Evolutionary conservation across 2,329 filamentous ascomycete species (phyloP), one percentile per base, ranked within the genome.

Genomic region (Aspergillus sp.): DNA sequence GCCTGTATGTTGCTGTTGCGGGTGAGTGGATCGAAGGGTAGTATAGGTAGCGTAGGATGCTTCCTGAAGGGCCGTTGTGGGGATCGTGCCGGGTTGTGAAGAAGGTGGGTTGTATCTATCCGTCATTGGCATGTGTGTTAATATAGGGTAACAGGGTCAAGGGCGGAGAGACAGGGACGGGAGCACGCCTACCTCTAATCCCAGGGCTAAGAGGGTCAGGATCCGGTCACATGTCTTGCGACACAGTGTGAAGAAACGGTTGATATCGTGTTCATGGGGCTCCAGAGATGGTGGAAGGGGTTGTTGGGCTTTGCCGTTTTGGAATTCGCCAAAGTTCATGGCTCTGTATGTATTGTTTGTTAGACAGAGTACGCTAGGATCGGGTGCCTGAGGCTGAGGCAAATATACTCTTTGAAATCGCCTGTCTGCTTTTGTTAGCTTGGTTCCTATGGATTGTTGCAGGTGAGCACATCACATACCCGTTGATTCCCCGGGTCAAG

Each of bases 261-360:
- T 71, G 50, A 95, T 74, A 12, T 82, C 74, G 5, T 72, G 57
- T 58, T 86, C 78, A 50, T 86, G 73, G 1, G 73, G 55, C 10
- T 70, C 62, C 2, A 97, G 74, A 5, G 79, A 74, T 1, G 72
- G 60, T 0, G 91, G 89, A 1, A 97, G 73, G 6, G 85, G 83
- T 64, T 97, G 91, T 51, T 85, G 81, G 9, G 85, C 78, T 67
- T 82, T 81, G 55, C 80, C 77, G 52, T 81, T 57, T 48, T 73
- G 62, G 62, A 93, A 94, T 56, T 88, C 81, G 53, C 85, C 88
- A 61, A 97, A 85, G 71, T 97, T 98, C 76, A 97, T 91, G 34
- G 85, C 88, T 72, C 89, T 93, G 19, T 19, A 19, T 19, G 19
- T 19, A 34, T 19, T 29, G 26, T 38, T 12, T 9, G 28, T 43